Base-by-base conservation (phyloP, 192 early-diverging fungal species). In the Coemansia sp. region DNA sequence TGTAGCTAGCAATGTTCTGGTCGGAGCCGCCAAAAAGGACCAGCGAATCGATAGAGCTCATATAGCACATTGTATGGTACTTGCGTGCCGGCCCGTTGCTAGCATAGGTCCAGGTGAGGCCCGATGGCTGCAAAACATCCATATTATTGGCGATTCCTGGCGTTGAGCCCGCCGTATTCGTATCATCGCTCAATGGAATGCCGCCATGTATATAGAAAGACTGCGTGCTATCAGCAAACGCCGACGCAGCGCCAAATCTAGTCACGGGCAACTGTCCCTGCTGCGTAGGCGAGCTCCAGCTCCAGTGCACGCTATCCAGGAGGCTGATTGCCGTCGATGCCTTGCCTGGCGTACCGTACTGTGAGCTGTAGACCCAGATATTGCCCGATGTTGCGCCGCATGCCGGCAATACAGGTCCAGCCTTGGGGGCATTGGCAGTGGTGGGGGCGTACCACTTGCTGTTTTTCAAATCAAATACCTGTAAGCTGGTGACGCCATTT, bases 1-100 rank as follows among this genome's bases (percentile, higher is more conserved):
- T 82, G 69, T 75, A 84, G 59, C 85, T 66, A 3, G 48, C 38
- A 35, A 69, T 71, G 53, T 84, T 66, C 69, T 85, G 65, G 64
- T 89, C 67, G 42, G 78, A 67, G 38, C 90, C 90, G 59, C 90
- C 90, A 84, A 90, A 92, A 31, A 85, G 71, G 6, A 86, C 71
- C 48, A 90, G 67, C 33, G 76, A 71, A 37, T 88, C 83, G 56
- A 84, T 85, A 2, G 60, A 83, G 62, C 73, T 69, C 70, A 85
- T 76, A 76, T 77, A 86, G 71, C 74, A 90, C 63, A 78, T 61
- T 14, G 76, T 79, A 45, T 84, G 86, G 66, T 72, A 85, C 75
- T 71, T 84, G 69, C 81, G 70, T 20, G 76, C 75, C 0, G 69
- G 85, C 20, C 76, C 86, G 62, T 88, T 88, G 70, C 85, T 86